Base-by-base conservation (phyloP, 768 basidiomycete species). In the Agaricus sinodeliciosus region DNA sequence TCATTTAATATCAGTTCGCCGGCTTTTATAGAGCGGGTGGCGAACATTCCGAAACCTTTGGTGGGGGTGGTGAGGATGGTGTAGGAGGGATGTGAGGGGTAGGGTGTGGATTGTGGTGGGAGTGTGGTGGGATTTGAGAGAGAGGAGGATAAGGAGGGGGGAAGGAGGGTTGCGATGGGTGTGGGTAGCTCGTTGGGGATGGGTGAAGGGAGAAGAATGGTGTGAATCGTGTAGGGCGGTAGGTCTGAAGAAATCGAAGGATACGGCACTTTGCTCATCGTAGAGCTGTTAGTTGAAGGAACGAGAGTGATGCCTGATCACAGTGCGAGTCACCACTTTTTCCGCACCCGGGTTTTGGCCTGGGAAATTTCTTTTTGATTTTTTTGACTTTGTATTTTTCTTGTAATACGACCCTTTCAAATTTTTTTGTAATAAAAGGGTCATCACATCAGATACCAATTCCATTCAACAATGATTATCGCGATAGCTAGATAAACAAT, bases 1-100 rank as follows among this genome's bases (percentile, higher is more conserved):
- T 76, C 73, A 25, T 61, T 56, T 11, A 69, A 48, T 40, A 76
- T 68, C 15, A 73, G 49, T 34, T 63, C 58, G 1, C 72, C 72
- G 3, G 62, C 57, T 18, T 63, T 55, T 9, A 74, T 67, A 18
- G 62, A 55, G 19, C 63, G 64, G 22, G 60, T 50, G 1, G 73
- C 72, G 51, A 74, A 73, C 61, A 72, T 63, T 1, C 69, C 73
- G 13, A 61, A 52, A 15, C 72, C 73, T 50, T 69, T 70, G 41
- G 63, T 47, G 9, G 59, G 59, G 0, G 70, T 65, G n/a, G 57
- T 52, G 18, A 57, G 54, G 42, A 69, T 59, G 49, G 60, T 51
- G 48, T 63, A 66, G 2, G 57, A 55, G 22, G 61, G 58, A 9
- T 41, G 16, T 1, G 31, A 27, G 3, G 53, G 48, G 44, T 48